Percentiles rank a stretch among this genome's conserved stretches.
Conservation (phyloP, 495 filamentous ascomycete genomes). For the Aspergillus panamensis region DNA sequence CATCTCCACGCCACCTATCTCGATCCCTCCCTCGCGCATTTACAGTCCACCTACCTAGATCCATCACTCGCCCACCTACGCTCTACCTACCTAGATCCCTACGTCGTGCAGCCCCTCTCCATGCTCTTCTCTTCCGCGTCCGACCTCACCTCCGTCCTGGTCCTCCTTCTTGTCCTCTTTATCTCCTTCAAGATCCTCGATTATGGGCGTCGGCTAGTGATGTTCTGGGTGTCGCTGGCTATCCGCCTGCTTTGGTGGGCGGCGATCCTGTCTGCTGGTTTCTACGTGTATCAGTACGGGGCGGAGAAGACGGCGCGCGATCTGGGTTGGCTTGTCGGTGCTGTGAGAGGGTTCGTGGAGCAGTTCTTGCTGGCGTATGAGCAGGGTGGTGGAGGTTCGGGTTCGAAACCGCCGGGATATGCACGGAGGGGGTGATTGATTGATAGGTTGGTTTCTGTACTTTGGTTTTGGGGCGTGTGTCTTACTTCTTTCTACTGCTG, state of each 20-base stretch:
- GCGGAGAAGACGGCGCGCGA: slow-evolving; percentile 59
- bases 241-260: slow-evolving; percentile 59
- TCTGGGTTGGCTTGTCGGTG: slow-evolving; percentile 50
- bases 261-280: slow-evolving; percentile 42
- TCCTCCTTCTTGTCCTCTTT: slow-evolving; percentile 54
- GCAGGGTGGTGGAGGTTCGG: not conserved
- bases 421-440: slow-evolving; percentile 3
- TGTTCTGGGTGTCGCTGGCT: slow-evolving; percentile 68
- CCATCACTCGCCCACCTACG: slow-evolving; percentile 42
- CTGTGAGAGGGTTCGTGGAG: slow-evolving; percentile 53
- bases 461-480: not conserved
- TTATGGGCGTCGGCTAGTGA: slow-evolving; percentile 60
- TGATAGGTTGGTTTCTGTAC: no score
- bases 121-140: slow-evolving; percentile 51
- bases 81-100: slow-evolving; percentile 36
- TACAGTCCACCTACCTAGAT: slow-evolving; percentile 37
- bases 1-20: slow-evolving; percentile 39
- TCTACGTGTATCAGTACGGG: slow-evolving; percentile 61
- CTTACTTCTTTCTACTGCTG: not conserved
- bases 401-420: slow-evolving; percentile 1
- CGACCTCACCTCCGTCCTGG: slow-evolving; percentile 58
- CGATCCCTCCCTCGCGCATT: slow-evolving; percentile 38
- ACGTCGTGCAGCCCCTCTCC: slow-evolving; percentile 30
- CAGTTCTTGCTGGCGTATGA: slow-evolving; percentile 40
- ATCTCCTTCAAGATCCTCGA: slow-evolving; percentile 64